These are phyloP conservation scores for Pichia manshurica DNA, from an alignment of 805 yeast genomes.

Conservation along the genomic window DNA sequence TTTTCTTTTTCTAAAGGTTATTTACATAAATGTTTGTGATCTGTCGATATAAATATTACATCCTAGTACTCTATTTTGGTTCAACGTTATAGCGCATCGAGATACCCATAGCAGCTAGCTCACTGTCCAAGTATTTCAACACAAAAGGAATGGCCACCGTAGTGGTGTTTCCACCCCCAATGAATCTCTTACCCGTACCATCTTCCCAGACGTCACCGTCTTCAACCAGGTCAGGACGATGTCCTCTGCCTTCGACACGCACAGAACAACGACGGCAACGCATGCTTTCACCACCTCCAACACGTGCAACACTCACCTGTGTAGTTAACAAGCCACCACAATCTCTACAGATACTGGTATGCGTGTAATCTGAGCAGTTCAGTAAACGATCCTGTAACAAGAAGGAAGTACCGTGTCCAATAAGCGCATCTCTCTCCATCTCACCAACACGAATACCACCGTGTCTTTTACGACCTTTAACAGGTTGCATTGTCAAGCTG, in stretches of 20 bases:
- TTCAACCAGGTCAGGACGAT: constrained; percentile 47
- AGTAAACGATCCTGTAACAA: constrained; percentile 88
- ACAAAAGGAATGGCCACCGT: constrained; percentile 97
- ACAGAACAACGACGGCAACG: constrained; percentile 91
- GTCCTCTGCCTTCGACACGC: constrained; percentile 42
- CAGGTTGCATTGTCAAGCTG: constrained; percentile 97
- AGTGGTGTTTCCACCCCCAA: constrained; percentile 91
- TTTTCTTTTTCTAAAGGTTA: too few species aligned
- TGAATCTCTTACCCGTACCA: constrained; percentile 85
- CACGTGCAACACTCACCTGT: constrained; percentile 84
- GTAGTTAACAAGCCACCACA: constrained; percentile 93
- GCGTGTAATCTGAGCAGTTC: constrained; percentile 94
- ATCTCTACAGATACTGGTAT: constrained; percentile 79
- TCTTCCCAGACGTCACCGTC: constrained; percentile 92
- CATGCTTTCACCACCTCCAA: constrained; percentile 71
- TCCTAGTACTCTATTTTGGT: constrained; percentile 37
- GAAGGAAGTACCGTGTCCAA: constrained; percentile 97
- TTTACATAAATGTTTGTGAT: too few species aligned
- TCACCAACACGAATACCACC: constrained; percentile 99
- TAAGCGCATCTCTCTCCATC: constrained; percentile 98
- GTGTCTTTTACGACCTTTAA: constrained; percentile 95
- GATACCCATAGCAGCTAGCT: constrained; percentile 96
- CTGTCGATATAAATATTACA: too few species aligned
- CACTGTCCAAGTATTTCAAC: constrained; percentile 89
- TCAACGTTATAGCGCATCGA: constrained; percentile 83